phyloP scores from a whole-genome alignment of 129 eudicot species.

The Silybum marianum region DNA sequence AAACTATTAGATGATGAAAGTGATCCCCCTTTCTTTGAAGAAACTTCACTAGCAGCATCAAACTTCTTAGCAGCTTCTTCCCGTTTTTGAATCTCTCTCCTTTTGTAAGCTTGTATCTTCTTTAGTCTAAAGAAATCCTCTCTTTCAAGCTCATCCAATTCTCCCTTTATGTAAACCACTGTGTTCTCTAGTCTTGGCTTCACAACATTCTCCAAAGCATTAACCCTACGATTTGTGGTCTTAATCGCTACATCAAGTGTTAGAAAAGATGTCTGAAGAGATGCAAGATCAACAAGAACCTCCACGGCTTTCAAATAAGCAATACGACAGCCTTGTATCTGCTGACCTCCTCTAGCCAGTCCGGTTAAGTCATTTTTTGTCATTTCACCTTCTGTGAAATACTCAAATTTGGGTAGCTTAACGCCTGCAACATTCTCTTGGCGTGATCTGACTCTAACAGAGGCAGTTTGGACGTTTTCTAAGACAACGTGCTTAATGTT shows the following conservation, averaged over 20 bases:
- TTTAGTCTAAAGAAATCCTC: slow-evolving; percentile 91
- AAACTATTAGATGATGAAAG: slow-evolving; percentile 40
- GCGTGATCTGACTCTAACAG: slow-evolving; percentile 73
- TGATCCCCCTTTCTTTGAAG: slow-evolving; percentile 48
- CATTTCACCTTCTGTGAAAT: slow-evolving; percentile 62
- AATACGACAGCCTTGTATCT: slow-evolving; percentile 64
- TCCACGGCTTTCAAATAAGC: slow-evolving; percentile 75
- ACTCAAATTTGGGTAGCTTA: slow-evolving; percentile 72
- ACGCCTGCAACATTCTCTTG: slow-evolving; percentile 82
- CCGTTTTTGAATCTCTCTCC: slow-evolving; percentile 73
- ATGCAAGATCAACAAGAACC: slow-evolving; percentile 81
- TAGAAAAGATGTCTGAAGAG: slow-evolving; percentile 82
- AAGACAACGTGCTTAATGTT: slow-evolving; percentile 72
- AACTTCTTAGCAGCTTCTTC: slow-evolving; percentile 52
- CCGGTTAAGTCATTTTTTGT: slow-evolving; percentile 75
- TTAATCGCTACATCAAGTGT: slow-evolving; percentile 88
- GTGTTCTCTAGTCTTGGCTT: slow-evolving; percentile 85
- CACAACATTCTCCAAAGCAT: slow-evolving; percentile 84
- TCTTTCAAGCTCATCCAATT: slow-evolving; percentile 84
- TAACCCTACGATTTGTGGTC: slow-evolving; percentile 90
- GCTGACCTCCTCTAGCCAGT: slow-evolving; percentile 82
- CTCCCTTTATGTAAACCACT: slow-evolving; percentile 71
- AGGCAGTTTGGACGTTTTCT: slow-evolving; percentile 66
- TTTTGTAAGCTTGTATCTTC: slow-evolving; percentile 80
- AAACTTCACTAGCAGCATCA: slow-evolving; percentile 41